Evolutionary conservation across 2,329 filamentous ascomycete genomes (phyloP), one percentile per base, ranked within the genome.

Genomic region (Thelonectria rubi): DNA sequence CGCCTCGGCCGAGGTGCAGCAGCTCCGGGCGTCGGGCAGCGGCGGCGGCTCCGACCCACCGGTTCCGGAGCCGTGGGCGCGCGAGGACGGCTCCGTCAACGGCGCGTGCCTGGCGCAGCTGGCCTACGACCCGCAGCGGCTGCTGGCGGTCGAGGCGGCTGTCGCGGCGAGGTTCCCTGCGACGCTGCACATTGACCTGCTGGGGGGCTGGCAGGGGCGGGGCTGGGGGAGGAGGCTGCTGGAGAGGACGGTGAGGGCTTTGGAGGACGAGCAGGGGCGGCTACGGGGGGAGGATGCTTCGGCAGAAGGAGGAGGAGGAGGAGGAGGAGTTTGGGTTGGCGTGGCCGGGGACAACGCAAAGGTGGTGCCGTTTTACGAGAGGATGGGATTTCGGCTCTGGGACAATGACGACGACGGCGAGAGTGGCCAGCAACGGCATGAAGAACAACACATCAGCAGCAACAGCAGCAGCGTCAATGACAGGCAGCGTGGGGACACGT

Each of bases 181-280:
- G 4, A 83, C 80, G 59, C 77, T 84, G 81, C 82, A 84, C 70
- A 81, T 84, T 53, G 80, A 84, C 63, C 61, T 84, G 64, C 69
- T 84, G 57, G 75, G 75, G 26, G 68, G 59, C 58, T 80, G 69
- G 66, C 80, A 82, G 73, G 75, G 76, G 0, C 61, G 69, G 26
- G 82, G 81, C 2, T 84, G 80, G 80, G 82, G 82, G 5, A 69
- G 75, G 58, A 72, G 72, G 73, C 55, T 81, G 73, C 73, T 82
- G 50, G 76, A 77, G 46, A 60, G 49, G 61, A 81, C 82, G 63
- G 73, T 82, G n/a, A 74, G 73, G 55, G 77, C 75, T 40, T 73
- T 82, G 53, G 68, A 45, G 69, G 58, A 51, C 58, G 64, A 62
- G 20, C 63, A 62, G 49, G n/a, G n/a, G n/a, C n/a, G n/a, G n/a